Evolutionary conservation across 164 flowering plant genomes (phyloP), one percentile per base, ranked within the genome.

Genomic region (Annona cherimola): DNA sequence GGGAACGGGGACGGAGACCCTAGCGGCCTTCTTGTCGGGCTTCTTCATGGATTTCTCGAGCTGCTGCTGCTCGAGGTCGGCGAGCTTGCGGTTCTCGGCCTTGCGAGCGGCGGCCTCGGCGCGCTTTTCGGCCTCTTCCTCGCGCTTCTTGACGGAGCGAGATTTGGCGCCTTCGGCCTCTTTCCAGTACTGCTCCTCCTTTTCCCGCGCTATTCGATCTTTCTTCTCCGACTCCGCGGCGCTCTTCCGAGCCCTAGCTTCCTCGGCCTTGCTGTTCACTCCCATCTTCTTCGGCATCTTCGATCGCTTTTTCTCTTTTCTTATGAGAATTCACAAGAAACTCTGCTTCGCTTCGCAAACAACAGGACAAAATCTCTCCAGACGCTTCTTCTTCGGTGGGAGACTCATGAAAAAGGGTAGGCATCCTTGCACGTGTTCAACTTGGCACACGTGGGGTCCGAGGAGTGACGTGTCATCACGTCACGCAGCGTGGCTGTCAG

Each of bases 231-330:
- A 4, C 18, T 93, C 98, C 3, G 88, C 69, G 44, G 96, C 90
- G 84, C 63, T 79, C 82, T 83, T 88, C 45, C 97, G 89, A 54
- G 86, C 92, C 82, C 90, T 82, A 35, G 98, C 96, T 63, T 69
- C 97, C 80, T 95, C 99, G 43, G 99, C 98, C 73, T 95, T 95
- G 87, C 87, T 90, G 88, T 95, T 95, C 43, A 81, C 84, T 18
- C 97, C 94, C 89, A 92, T 85, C 84, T 94, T 94, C 88, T 92
- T 94, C 89, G 98, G 98, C 97, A 87, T 87, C 79, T 70, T 76
- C 61, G 18, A 50, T 65, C 67, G 18, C 69, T 59, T 69, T 57
- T 73, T 70, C 20, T 59, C 66, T 63, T 66, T 65, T 70, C 40
- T 63, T 42, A 63, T 8, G 6, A 12, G 14, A 42, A 63, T 12